Percentiles rank a stretch among this genome's conserved stretches.
Evolutionary conservation across 805 yeast genomes (phyloP).

Genomic region (Yarrowia porcina): DNA sequence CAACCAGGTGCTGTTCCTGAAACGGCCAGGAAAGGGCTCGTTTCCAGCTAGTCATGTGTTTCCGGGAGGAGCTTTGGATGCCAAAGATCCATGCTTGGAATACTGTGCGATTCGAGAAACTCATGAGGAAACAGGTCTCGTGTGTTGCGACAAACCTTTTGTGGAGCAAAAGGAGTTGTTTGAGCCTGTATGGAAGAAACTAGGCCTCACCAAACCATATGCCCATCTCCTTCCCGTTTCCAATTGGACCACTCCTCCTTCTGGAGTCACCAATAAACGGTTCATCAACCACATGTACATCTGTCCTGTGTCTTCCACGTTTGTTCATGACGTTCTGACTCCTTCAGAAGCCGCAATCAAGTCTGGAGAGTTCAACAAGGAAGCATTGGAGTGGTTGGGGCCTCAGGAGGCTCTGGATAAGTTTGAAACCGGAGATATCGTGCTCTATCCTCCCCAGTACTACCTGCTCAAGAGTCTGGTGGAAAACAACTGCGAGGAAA

Average conservation of each 20-base stretch:
- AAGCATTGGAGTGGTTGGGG: conserved; percentile 34
- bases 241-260: conserved; percentile 37
- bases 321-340: conserved; percentile 5
- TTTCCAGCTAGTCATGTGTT: conserved; percentile 36
- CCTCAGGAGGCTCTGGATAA: conserved; percentile 32
- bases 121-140: conserved; percentile 38
- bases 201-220: background rate
- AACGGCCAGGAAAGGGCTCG: conserved; percentile 35
- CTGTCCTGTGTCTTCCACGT: conserved; percentile 29
- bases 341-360: conserved; percentile 17
- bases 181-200: conserved; percentile 28
- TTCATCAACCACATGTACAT: conserved; percentile 36
- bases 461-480: conserved; percentile 31
- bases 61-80: conserved; percentile 38
- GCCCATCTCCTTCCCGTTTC: conserved; percentile 28
- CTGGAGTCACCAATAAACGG: conserved; percentile 29
- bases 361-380: conserved; percentile 22
- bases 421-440: conserved; percentile 30
- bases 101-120: conserved; percentile 38
- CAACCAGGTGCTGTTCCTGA: conserved; percentile 33
- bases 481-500: conserved; percentile 14
- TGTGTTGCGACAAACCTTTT: conserved; percentile 17
- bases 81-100: conserved; percentile 31
- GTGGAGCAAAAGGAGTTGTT: conserved; percentile 28
- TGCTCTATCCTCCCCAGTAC: conserved; percentile 38